phyloP scores from a whole-genome alignment of 805 yeast genomes.

The Metahyphopichia silvanorum region DNA sequence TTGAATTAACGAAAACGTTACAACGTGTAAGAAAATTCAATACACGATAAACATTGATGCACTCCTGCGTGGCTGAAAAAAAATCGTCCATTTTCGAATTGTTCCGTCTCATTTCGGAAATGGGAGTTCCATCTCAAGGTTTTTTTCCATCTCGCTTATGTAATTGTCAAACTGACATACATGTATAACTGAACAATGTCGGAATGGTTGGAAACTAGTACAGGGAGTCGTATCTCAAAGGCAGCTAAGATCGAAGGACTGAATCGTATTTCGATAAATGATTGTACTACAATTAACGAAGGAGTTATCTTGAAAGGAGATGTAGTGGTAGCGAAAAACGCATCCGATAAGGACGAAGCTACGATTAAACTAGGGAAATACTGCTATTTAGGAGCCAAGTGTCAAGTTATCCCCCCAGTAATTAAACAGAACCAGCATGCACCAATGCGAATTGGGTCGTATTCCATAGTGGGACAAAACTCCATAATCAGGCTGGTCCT shows the following conservation, averaged over 20 bases:
- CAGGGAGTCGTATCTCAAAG: constrained; percentile 49
- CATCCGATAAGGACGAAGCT: constrained; percentile 12
- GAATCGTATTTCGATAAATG: constrained; percentile 41
- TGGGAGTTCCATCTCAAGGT: too few species aligned
- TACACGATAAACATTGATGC: too few species aligned
- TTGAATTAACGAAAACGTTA: too few species aligned
- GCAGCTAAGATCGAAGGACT: constrained; percentile 43
- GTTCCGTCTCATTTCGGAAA: too few species aligned
- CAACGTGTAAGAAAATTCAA: too few species aligned
- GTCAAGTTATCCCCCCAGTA: constrained; percentile 28
- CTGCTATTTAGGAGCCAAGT: constrained; percentile 32
- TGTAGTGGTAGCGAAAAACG: constrained; percentile 12
- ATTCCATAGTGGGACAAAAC: constrained; percentile 37
- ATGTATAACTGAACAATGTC: too few species aligned
- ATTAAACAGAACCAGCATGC: constrained; percentile 4
- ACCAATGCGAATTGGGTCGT: constrained; percentile 44
- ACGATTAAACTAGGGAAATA: constrained; percentile 45
- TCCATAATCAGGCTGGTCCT: constrained; percentile 30
- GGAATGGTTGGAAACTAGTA: constrained; percentile 48
- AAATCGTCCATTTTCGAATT: too few species aligned
- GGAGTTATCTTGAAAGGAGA: constrained; percentile 34
- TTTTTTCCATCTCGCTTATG: too few species aligned
- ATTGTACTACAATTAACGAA: constrained; percentile 42
- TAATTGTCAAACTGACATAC: too few species aligned
- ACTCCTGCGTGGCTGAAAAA: too few species aligned